Evolutionary conservation across 495 filamentous ascomycete genomes (phyloP), one percentile per base, ranked within the genome.

Genomic region (Amphirosellinia nigrospora): DNA sequence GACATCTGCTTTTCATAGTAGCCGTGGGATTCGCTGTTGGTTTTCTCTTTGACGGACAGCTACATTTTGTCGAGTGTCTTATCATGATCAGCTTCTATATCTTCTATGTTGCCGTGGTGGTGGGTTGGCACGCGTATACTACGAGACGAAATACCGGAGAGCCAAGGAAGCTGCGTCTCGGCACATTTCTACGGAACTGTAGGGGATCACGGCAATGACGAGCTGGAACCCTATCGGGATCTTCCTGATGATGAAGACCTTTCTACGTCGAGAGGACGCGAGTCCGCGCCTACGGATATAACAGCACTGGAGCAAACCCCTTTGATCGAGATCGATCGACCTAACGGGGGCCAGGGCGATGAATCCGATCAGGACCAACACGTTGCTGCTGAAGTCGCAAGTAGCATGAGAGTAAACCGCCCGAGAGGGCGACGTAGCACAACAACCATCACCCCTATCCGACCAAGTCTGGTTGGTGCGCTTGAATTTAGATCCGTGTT

Each of bases 1-100:
- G 96, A 99, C 77, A 93, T 98, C 38, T 89, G 91, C 13, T 99
- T 97, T 99, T 99, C 76, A 90, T 97, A 58, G 85, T 92, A 39
- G 94, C 96, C 11, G 90, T 94, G 58, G 86, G 86, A 71, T 97
- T 98, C 79, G 94, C 92, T 74, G 93, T 98, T 87, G 80, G 91
- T 8, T 92, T 98, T 71, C 78, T 99, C 16, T 90, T 90, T 16
- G 96, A 99, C 77, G 96, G 95, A 0, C 84, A 88, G 69, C 85
- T 99, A 63, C 86, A 92, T 64, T 79, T 93, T 11, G 98, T 93
- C 94, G 96, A 99, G 78, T 96, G 93, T 71, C 85, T 85, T 46
- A 80, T 86, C 58, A 99, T 99, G 96, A 93, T 99, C 53, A 90
- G 84, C 26, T 93, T 96, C 70, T 99, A 99, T 77, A 65, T 90